Evolutionary conservation across 2,329 filamentous ascomycete genomes (phyloP).

Genomic region (Cordyceps pruinosa): DNA sequence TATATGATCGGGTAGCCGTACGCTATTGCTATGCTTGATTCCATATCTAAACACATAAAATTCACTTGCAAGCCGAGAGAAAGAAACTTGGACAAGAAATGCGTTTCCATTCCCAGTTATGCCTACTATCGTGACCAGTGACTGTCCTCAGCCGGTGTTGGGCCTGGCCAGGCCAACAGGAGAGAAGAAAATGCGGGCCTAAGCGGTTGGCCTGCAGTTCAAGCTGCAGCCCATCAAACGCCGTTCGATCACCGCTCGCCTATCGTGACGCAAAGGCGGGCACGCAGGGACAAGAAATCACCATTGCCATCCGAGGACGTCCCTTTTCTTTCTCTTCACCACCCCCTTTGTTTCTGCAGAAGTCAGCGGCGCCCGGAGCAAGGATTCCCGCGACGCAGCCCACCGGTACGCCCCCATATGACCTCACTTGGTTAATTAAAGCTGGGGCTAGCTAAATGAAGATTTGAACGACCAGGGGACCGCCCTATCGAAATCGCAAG

Average conservation of each 20-base stretch:
- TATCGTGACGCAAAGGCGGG: not conserved
- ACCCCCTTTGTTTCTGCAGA: not conserved
- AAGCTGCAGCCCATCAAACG: not conserved
- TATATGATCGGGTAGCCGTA: not conserved
- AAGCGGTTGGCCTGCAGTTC: not conserved
- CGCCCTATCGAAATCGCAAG: constrained; percentile 20
- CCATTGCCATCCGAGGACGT: not conserved
- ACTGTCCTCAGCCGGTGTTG: no score
- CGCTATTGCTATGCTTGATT: not conserved
- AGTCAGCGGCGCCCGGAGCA: not conserved
- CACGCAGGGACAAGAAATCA: not conserved
- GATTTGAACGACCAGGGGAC: constrained; percentile 16
- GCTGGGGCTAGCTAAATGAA: constrained; percentile 9
- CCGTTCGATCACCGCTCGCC: not conserved
- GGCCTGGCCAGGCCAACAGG: no score
- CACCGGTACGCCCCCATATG: constrained; percentile 6
- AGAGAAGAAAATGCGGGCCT: not conserved
- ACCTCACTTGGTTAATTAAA: constrained; percentile 11
- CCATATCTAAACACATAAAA: no score
- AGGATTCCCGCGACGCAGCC: not conserved
- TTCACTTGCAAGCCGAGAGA: no score
- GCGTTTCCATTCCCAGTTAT: no score
- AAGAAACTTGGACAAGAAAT: no score
- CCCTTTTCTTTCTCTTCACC: not conserved
- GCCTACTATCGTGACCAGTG: no score